Percentiles rank a stretch among this genome's conserved stretches.
These are phyloP conservation scores for Saksenaea oblongispora DNA, from an alignment of 371 early-diverging fungal species.

Conservation along the genomic window DNA sequence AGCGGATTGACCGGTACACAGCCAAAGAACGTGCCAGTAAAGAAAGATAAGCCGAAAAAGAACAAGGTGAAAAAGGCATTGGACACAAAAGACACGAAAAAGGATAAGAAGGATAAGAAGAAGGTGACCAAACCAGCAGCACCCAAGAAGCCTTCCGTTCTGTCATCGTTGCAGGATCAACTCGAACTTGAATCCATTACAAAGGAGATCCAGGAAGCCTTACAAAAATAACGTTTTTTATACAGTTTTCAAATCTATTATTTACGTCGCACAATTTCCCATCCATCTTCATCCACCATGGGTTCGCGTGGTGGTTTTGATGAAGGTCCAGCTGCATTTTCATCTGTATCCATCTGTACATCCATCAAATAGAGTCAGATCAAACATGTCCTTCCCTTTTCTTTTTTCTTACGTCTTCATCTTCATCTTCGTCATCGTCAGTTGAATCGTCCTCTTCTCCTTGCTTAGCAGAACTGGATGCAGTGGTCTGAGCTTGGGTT, in stretches of 20 bases:
- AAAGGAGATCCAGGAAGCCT: slow-evolving; percentile 9
- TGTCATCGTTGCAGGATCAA: slow-evolving; percentile 8
- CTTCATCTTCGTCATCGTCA: slow-evolving; percentile 28
- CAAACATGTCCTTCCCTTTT: not conserved
- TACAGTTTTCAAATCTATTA: slow-evolving; percentile 5
- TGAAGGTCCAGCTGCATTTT: slow-evolving; percentile 32
- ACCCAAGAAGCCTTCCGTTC: not conserved
- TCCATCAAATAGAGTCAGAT: not conserved
- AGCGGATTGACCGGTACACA: slow-evolving; percentile 10
- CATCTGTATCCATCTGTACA: slow-evolving; percentile 42
- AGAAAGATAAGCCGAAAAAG: not conserved
- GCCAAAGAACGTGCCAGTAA: not conserved
- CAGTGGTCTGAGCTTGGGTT: slow-evolving; percentile 19
- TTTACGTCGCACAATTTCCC: slow-evolving; percentile 46
- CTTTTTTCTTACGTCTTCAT: slow-evolving; percentile 13
- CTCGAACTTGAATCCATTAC: slow-evolving; percentile 12
- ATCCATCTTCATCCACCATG: slow-evolving; percentile 54
- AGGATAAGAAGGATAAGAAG: slow-evolving; percentile 6
- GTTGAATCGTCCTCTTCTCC: slow-evolving; percentile 15
- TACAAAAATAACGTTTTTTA: slow-evolving; percentile 1
- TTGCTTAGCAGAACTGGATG: slow-evolving; percentile 34
- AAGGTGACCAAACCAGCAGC: slow-evolving; percentile 3
- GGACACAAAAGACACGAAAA: not conserved
- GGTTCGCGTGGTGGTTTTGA: slow-evolving; percentile 30
- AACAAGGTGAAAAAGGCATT: not conserved